Percentiles rank a stretch among this genome's conserved stretches.
phyloP scores from a whole-genome alignment of 352 stramenopile species.

The Blastocystis sp. region DNA sequence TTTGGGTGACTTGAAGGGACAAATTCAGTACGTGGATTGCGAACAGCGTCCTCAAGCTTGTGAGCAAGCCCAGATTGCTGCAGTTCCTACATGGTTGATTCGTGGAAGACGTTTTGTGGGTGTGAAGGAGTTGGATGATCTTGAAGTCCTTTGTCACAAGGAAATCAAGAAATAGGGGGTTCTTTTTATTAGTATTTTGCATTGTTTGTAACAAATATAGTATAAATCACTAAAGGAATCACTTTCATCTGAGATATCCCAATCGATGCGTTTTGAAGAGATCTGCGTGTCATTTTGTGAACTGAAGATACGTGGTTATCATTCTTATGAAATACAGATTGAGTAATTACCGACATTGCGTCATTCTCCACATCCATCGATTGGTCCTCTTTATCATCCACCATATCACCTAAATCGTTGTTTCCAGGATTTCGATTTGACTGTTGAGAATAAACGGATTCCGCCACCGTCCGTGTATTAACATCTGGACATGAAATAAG shows the following conservation, averaged over 20 bases:
- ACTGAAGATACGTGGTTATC: neutral
- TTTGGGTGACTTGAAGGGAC: conserved; percentile 68
- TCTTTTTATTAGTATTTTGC: neutral
- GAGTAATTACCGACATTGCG: conserved; percentile 19
- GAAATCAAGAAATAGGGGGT: conserved; percentile 47
- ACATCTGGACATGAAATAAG: neutral
- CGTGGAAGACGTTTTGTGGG: conserved; percentile 65
- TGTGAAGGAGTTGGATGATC: conserved; percentile 68
- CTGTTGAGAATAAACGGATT: neutral
- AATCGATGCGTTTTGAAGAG: conserved; percentile 11
- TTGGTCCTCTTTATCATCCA: conserved; percentile 11
- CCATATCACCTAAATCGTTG: conserved; percentile 51
- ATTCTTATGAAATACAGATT: neutral
- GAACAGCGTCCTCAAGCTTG: conserved; percentile 68
- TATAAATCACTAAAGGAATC: neutral
- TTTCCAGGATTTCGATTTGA: neutral
- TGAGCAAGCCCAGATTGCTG: conserved; percentile 63
- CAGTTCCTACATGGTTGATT: conserved; percentile 69
- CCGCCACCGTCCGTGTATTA: neutral
- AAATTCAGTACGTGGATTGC: conserved; percentile 69
- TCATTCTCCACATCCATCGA: neutral
- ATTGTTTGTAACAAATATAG: neutral
- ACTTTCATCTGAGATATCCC: conserved; percentile 43
- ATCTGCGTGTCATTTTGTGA: neutral
- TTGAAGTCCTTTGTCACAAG: conserved; percentile 68